Conservation (phyloP, 2,329 filamentous ascomycete genomes). For the Fusarium robinianum region DNA sequence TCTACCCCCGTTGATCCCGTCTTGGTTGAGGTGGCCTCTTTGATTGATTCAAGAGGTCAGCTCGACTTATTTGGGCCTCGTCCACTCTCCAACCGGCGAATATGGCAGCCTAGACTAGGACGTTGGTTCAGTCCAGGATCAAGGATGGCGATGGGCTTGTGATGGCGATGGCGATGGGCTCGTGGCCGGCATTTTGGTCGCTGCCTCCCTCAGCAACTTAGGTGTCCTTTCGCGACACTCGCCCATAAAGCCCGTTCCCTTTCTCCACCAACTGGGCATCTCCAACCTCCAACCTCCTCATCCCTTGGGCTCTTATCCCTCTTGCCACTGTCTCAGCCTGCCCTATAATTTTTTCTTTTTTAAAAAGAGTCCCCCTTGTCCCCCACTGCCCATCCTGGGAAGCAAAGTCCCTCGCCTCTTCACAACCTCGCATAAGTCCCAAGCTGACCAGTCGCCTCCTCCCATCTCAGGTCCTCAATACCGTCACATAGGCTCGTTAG, state of each 20-base stretch:
- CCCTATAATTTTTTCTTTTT: conserved; percentile 10
- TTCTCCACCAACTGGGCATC: conserved; percentile 27
- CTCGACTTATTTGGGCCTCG: too few relatives aligned
- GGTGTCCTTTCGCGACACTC: conserved; percentile 38
- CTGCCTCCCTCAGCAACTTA: conserved; percentile 35
- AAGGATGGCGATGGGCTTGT: conserved; percentile 13
- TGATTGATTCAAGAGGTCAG: too few relatives aligned
- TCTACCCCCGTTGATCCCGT: conserved; percentile 25
- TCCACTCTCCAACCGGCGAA: conserved; percentile 20
- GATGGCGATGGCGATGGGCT: conserved; percentile 12
- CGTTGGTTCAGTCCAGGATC: conserved; percentile 2
- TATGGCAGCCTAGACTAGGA: conserved; percentile 24
- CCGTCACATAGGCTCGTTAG: conserved; percentile 39
- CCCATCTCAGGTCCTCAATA: conserved; percentile 28
- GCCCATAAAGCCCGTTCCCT: conserved; percentile 31
- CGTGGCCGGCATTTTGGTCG: conserved; percentile 26
- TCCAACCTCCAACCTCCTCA: conserved; percentile 31
- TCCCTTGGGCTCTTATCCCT: conserved; percentile 20
- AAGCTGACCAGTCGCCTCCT: conserved; percentile 29
- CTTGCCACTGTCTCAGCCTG: conserved; percentile 25
- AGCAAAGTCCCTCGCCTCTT: conserved; percentile 28
- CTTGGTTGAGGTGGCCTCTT: conserved; percentile 25
- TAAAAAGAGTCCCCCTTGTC: too few relatives aligned
- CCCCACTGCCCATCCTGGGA: conserved; percentile 10
- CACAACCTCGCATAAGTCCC: too few relatives aligned